Percentiles rank a stretch among this genome's conserved stretches.
Evolutionary conservation across 2,329 filamentous ascomycete genomes (phyloP).

Genomic region (Ophioceras dolichostomum): DNA sequence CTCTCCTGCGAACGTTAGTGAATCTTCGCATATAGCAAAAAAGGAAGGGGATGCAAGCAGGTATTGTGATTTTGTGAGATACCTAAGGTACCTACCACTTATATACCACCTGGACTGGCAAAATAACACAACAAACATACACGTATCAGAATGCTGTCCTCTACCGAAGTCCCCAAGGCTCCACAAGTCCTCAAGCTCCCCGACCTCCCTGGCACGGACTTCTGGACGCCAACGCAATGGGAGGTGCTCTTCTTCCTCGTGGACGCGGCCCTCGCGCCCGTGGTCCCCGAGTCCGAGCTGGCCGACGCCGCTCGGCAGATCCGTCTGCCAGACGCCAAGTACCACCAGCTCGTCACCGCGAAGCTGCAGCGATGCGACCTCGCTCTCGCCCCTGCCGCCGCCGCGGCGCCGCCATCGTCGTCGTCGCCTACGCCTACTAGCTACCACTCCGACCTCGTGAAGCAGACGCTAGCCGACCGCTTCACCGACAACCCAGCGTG

Average conservation of each 20-base stretch:
- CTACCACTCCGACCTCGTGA: constrained; percentile 27
- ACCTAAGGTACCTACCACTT: no score
- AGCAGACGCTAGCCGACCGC: constrained; percentile 39
- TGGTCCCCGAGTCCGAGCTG: constrained; percentile 29
- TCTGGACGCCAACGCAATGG: constrained; percentile 39
- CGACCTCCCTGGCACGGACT: constrained; percentile 14
- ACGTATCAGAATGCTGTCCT: constrained; percentile 1
- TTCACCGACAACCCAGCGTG: constrained; percentile 41
- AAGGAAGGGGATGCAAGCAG: no score
- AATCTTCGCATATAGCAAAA: no score
- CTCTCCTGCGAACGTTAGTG: no score
- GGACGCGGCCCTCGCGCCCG: constrained; percentile 48
- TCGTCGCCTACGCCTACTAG: no score
- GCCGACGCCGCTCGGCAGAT: constrained; percentile 28
- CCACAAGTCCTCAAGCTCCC: constrained; percentile 6
- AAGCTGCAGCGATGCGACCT: constrained; percentile 25
- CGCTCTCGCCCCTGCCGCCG: constrained; percentile 20
- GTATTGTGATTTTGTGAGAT: no score
- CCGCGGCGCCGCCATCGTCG: no score
- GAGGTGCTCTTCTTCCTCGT: constrained; percentile 38
- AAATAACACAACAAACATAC: neutral
- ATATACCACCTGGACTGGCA: no score
- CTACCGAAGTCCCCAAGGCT: constrained; percentile 8
- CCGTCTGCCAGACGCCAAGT: constrained; percentile 34
- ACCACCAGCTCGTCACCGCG: constrained; percentile 18